phyloP scores from a whole-genome alignment of 495 filamentous ascomycete species.

The Aspergillus baeticus region DNA sequence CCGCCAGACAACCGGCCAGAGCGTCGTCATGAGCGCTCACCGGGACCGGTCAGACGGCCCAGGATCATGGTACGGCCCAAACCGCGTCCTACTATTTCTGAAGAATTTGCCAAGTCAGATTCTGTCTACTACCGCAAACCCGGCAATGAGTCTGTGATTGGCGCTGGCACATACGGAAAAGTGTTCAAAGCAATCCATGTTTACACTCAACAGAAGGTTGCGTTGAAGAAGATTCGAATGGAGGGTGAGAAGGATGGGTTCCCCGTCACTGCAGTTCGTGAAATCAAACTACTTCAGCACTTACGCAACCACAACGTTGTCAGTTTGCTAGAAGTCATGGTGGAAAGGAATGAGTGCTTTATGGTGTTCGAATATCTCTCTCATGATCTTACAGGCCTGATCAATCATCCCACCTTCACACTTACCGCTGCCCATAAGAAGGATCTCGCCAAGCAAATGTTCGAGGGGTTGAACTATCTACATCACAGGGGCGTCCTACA shows the following conservation, averaged over 20 bases:
- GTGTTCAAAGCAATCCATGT: constrained; percentile 98
- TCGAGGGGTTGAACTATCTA: constrained; percentile 91
- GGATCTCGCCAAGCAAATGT: constrained; percentile 88
- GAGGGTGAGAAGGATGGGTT: constrained; percentile 97
- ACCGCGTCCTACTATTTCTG: constrained; percentile 63
- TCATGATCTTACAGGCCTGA: constrained; percentile 82
- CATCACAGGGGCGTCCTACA: constrained; percentile 92
- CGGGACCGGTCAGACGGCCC: constrained; percentile 58
- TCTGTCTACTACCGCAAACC: constrained; percentile 91
- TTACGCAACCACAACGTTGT: constrained; percentile 92
- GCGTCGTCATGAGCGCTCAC: constrained; percentile 38
- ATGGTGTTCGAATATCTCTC: constrained; percentile 99
- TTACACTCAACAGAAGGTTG: constrained; percentile 86
- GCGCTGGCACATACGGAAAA: constrained; percentile 93
- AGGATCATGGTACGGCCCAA: constrained; percentile 71
- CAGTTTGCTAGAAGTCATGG: constrained; percentile 84
- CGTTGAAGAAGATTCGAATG: constrained; percentile 92
- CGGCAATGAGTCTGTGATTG: constrained; percentile 91
- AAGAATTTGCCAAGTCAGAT: constrained; percentile 72
- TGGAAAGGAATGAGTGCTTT: constrained; percentile 96
- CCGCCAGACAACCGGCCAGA: constrained; percentile 39
- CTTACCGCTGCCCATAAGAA: constrained; percentile 89
- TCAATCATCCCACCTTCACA: constrained; percentile 92
- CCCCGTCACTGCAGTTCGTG: constrained; percentile 92
- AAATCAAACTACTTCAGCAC: constrained; percentile 94